Conservation (phyloP, 2,329 filamentous ascomycete species). For the Coleophoma crateriformis region DNA sequence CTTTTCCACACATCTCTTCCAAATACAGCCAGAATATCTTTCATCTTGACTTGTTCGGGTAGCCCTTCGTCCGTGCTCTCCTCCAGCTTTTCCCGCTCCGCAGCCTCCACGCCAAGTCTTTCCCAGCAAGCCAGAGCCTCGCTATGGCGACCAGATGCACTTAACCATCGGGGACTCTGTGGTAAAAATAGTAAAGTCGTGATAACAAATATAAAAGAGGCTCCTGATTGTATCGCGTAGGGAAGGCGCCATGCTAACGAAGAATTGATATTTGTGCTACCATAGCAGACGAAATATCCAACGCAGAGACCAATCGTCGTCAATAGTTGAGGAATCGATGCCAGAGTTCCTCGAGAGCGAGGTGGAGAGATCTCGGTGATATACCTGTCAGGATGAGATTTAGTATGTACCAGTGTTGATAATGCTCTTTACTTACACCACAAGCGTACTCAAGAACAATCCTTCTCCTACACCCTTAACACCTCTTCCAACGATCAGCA, state of each 20-base stretch:
- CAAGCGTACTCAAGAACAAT: conserved; percentile 48
- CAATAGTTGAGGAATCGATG: conserved; percentile 46
- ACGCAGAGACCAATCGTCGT: conserved; percentile 42
- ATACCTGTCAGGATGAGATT: conserved; percentile 27
- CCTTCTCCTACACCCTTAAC: conserved; percentile 56
- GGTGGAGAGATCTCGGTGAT: conserved; percentile 56
- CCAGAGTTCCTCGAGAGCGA: conserved; percentile 41
- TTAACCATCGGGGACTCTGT: conserved; percentile 53
- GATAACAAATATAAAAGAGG: conserved; percentile 33
- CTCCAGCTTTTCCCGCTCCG: conserved; percentile 20
- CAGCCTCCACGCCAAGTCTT: conserved; percentile 13
- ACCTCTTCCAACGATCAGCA: conserved; percentile 49
- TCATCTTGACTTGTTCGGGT: conserved; percentile 8
- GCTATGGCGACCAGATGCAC: conserved; percentile 36
- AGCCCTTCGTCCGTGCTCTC: conserved; percentile 1
- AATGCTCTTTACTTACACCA: conserved; percentile 32
- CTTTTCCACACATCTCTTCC: conserved; percentile 36
- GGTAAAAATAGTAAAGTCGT: conserved; percentile 38
- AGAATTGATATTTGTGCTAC: conserved; percentile 37
- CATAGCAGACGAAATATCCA: conserved; percentile 58
- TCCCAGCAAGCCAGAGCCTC: conserved; percentile 38
- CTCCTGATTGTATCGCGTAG: conserved; percentile 39
- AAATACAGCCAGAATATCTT: conserved; percentile 24
- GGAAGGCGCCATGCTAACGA: conserved; percentile 51
- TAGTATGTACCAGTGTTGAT: not conserved